Evolutionary conservation across 1,284 basidiomycete species (phyloP), one percentile per base, ranked within the genome.

Genomic region (Ustanciosporium gigantosporum): DNA sequence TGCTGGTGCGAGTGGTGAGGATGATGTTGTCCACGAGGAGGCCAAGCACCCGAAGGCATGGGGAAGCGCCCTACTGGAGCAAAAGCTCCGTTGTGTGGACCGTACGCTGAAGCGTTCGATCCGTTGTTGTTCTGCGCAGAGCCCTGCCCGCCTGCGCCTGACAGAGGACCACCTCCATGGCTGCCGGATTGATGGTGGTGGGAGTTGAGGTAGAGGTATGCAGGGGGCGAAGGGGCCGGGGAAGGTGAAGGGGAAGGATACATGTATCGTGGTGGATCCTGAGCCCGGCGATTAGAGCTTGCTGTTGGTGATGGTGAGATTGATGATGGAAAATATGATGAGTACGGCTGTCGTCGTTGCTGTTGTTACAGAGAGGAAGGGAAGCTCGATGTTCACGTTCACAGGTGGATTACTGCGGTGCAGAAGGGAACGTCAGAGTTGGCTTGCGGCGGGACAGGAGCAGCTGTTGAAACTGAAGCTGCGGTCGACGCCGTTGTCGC

Each of bases 191-290:
- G 62, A 38, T 61, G 64, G 31, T 68, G 67, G 45, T 70, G 58
- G 27, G 49, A 47, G 50, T 66, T 66, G 43, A 60, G 61, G 49
- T 73, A 73, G 42, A 70, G 68, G 47, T 50, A 70, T 40, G 66
- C 70, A 46, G 67, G 70, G 39, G 70, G 70, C 52, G 70, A 73
- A 23, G 70, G 70, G 27, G 70, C 67, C 48, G 70, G 70, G 19
- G 70, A 70, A 31, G 65, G 70, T 7, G 67, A 52, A 20, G 69
- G 67, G 42, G 70, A 73, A 38, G 62, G 67, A 67, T 60, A 71
- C 69, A 73, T 73, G 59, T 66, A 66, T 56, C 32, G 51, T 41
- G 25, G 29, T 13, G 36, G 36, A n/a, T n/a, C n/a, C n/a, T n/a
- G n/a, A n/a, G n/a, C n/a, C n/a, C n/a, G n/a, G n/a, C n/a, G n/a